Base-by-base conservation (phyloP, 2,329 filamentous ascomycete species). In the Apiospora sp. region DNA sequence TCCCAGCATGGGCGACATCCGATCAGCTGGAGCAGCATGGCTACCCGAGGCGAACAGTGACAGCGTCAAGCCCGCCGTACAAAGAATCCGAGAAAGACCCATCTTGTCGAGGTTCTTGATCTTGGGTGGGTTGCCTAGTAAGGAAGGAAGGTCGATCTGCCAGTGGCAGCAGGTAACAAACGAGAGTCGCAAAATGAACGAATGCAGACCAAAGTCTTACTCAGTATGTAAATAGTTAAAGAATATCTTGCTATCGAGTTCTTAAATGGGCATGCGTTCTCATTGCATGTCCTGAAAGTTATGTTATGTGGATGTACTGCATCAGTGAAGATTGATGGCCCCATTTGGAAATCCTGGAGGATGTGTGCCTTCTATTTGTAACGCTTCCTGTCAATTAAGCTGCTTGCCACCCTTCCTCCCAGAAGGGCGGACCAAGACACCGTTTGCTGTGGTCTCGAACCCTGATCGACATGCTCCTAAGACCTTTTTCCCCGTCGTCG, bases 21-120 rank as follows among this genome's bases (percentile, higher is more conserved):
- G 41, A 14, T 64, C 46, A 2, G n/a, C 34, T 1, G 74, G 74
- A 24, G 68, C 71, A 14, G 70, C 73, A 48, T 43, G 48, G 19
- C 46, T 24, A 10, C 30, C 14, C 19, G 68, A 34, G 46, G 68
- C 2, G 48, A 70, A n/a, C 19, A 70, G 24, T 22, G 68, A 70
- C 48, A 70, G 30, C 30, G 68, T 51, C 34, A 58, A 34, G 37
- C 68, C 68, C 46, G 19, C 48, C 10, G 49, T 48, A n/a, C 48
- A 70, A 1, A 70, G 30, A 10, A 51, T 14, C 3, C 49, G 68
- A 22, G 68, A 37, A 16, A 70, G 34, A 16, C 19, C 34, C 58
- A 64, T 64, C 4, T 64, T 41, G 58, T 13, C 4, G 7, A 61
- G 19, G 12, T 30, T 22, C 54, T 37, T 37, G 16, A 3, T 61